phyloP scores from a whole-genome alignment of 176 grass and related monocot genomes.

The barley (Hordeum vulgare) region DNA sequence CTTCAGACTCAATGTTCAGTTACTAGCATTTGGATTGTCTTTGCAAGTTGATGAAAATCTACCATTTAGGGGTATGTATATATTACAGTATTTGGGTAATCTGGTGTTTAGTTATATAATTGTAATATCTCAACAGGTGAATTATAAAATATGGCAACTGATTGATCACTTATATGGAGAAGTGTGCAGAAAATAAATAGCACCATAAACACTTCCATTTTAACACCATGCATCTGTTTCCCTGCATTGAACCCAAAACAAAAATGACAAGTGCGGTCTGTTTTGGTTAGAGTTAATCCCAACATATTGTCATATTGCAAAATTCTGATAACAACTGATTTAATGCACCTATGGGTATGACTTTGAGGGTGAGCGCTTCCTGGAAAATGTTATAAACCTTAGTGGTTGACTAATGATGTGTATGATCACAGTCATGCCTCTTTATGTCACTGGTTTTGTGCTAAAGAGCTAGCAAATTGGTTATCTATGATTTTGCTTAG shows the following conservation, averaged over 20 bases:
- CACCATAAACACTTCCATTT: not conserved
- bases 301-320: not conserved
- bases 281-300: not conserved
- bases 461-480: not conserved
- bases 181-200: not conserved
- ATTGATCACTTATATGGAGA: not conserved
- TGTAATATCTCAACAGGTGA: not conserved
- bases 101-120: not conserved
- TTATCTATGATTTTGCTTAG: not conserved
- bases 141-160: too few relatives aligned
- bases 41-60: conserved; percentile 8
- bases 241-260: not conserved
- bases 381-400: not conserved
- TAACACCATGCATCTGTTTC: not conserved
- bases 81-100: not conserved
- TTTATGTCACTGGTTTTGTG: not conserved
- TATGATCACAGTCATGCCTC: not conserved
- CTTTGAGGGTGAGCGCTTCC: not conserved
- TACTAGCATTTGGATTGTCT: not conserved
- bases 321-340: not conserved
- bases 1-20: not conserved
- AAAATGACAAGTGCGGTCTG: not conserved
- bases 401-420: not conserved
- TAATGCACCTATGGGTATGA: not conserved
- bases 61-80: not conserved